These are phyloP conservation scores for Ampelomyces quisqualis DNA, from an alignment of 2,329 filamentous ascomycete genomes.

Conservation along the genomic window DNA sequence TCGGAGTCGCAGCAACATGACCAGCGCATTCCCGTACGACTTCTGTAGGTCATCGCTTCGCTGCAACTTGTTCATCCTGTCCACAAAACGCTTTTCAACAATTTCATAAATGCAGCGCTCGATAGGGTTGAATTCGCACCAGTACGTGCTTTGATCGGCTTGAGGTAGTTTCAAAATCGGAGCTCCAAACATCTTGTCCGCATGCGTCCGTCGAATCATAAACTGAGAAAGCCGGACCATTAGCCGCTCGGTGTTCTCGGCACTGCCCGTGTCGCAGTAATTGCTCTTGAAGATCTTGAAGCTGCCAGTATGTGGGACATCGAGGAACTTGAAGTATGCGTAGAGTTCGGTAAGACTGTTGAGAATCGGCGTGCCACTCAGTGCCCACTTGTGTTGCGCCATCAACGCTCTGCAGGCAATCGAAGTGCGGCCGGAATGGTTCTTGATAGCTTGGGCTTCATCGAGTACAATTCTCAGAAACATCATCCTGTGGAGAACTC, in stretches of 20 bases:
- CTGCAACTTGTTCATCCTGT: constrained; percentile 44
- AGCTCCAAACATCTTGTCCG: constrained; percentile 53
- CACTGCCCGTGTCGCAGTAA: constrained; percentile 40
- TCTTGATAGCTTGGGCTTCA: constrained; percentile 60
- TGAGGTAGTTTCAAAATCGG: constrained; percentile 58
- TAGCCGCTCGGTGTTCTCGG: constrained; percentile 40
- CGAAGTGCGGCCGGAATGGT: constrained; percentile 45
- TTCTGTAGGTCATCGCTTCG: constrained; percentile 26
- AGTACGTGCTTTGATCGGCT: constrained; percentile 47
- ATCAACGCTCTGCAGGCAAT: constrained; percentile 49
- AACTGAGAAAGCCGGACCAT: constrained; percentile 46
- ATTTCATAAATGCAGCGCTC: constrained; percentile 58
- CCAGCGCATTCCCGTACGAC: constrained; percentile 46
- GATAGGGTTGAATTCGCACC: constrained; percentile 53
- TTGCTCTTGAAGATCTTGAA: constrained; percentile 49
- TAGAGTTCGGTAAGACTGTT: constrained; percentile 37
- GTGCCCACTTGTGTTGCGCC: constrained; percentile 45
- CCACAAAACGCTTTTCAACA: constrained; percentile 48
- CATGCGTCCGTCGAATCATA: constrained; percentile 59
- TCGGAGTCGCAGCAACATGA: constrained; percentile 53
- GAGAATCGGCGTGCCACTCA: constrained; percentile 49
- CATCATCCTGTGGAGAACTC: constrained; percentile 32
- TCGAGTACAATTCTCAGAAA: constrained; percentile 58
- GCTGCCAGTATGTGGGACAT: constrained; percentile 44
- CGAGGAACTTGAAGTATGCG: constrained; percentile 50